Base-by-base conservation (phyloP, 495 filamentous ascomycete genomes). In the Aspergillus asperescens region DNA sequence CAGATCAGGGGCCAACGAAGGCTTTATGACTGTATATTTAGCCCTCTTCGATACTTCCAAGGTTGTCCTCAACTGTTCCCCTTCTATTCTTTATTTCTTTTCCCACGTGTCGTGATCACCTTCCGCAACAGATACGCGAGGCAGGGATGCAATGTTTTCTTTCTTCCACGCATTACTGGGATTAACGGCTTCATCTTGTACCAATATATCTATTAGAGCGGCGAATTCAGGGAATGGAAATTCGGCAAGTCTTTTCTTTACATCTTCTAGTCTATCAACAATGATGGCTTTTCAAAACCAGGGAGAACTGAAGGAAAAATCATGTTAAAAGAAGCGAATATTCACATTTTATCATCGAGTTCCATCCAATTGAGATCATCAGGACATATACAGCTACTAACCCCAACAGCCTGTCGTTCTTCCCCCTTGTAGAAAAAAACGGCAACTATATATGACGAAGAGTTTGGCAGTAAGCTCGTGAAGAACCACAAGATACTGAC, bases 121-220 rank as follows among this genome's bases (percentile, higher is more conserved):
- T 16, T 18, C 29, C 7, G 22, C 49, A 41, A 1, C 12, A 22
- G 18, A 28, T 54, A 34, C 10, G 15, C 16, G 42, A 46, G 25
- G 22, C 29, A 40, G 16, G 32, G 28, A 39, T 46, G 38, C 23
- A 15, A n/a, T n/a, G n/a, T 45, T 41, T 29, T 7, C 34, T 48
- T 45, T 40, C 35, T 48, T 38, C 22, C 34, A 41, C 40, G 22
- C 18, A 50, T 55, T 37, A 48, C 35, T 48, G 48, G 47, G 41
- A 12, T 24, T 43, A 46, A 55, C 32, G 41, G 37, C 32, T 41
- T 45, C n/a, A 19, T 37, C 34, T 38, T 58, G 50, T 54, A 58
- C 47, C 34, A 58, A 51, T 58, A 54, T 24, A 42, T 31, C n/a
- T 35, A 15, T 35, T 35, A 49, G 31, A 48, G n/a, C 31, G 43